A percentile compares a stretch with the other conserved stretches of the same genome.
Conservation (phyloP, 2,329 filamentous ascomycete species). For the Paecilomyces sp. region DNA sequence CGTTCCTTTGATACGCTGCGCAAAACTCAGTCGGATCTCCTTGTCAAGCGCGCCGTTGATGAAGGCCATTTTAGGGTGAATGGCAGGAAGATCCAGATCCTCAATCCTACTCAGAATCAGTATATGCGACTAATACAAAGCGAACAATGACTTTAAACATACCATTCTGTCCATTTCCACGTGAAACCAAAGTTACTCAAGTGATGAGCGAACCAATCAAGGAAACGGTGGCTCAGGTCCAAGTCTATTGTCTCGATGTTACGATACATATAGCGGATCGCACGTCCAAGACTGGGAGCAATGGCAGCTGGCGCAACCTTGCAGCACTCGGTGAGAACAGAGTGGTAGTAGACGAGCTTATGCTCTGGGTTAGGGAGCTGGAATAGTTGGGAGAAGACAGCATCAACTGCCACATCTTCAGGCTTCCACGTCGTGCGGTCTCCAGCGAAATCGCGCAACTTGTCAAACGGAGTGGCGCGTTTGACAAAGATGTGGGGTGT, state of each 20-base stretch:
- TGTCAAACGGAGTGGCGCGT: constrained; percentile 86
- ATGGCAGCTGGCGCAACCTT: constrained; percentile 96
- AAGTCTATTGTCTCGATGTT: constrained; percentile 77
- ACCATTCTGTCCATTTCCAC: constrained; percentile 99
- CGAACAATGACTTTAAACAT: constrained; percentile 17
- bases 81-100: constrained; percentile 66
- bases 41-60: constrained; percentile 88
- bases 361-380: constrained; percentile 81
- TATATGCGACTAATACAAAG: background rate
- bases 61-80: constrained; percentile 88
- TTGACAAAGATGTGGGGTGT: constrained; percentile 84
- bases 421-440: constrained; percentile 84
- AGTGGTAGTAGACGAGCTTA: constrained; percentile 95
- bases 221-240: constrained; percentile 76
- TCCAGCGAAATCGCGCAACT: constrained; percentile 60
- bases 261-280: constrained; percentile 85
- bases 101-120: constrained; percentile 51
- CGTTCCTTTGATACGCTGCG: constrained; percentile 90
- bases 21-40: constrained; percentile 93
- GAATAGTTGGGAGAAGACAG: constrained; percentile 91
- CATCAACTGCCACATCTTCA: constrained; percentile 94
- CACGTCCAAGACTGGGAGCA: constrained; percentile 84
- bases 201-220: constrained; percentile 98
- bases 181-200: constrained; percentile 98
- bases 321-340: constrained; percentile 88